Percentiles rank a stretch among this genome's conserved stretches.
These are phyloP conservation scores for Pseudoscleropodium purum DNA, from an alignment of 225 moss, liverwort and hornwort genomes.

Conservation along the genomic window DNA sequence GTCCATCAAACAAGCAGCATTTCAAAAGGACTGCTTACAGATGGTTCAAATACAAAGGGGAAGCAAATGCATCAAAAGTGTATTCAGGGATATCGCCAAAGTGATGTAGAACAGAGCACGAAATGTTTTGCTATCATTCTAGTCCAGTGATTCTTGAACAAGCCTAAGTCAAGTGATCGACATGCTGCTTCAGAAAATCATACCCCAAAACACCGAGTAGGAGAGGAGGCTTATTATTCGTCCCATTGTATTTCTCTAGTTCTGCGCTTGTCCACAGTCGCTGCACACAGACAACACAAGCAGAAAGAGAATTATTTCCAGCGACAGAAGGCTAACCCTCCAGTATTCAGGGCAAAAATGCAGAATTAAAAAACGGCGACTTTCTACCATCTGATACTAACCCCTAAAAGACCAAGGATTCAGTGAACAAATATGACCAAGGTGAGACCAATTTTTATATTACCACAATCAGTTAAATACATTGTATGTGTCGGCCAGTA, in stretches of 20 bases:
- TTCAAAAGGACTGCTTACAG: not conserved
- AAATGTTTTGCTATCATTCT: not conserved
- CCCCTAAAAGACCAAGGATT: not conserved
- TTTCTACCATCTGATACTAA: not conserved
- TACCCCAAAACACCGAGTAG: slow-evolving; percentile 87
- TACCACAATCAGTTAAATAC: not conserved
- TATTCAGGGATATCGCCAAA: not conserved
- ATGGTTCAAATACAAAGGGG: not conserved
- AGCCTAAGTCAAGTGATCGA: not conserved
- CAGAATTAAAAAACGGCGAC: not conserved
- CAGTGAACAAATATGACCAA: not conserved
- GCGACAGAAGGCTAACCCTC: not conserved
- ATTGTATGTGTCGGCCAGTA: not conserved
- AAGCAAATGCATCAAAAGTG: not conserved
- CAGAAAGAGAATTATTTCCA: not conserved
- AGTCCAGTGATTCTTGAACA: not conserved
- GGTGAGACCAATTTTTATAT: not conserved
- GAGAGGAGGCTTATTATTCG: slow-evolving; percentile 49
- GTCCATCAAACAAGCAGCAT: not conserved
- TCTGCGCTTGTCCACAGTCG: slow-evolving; percentile 71
- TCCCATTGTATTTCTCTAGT: slow-evolving; percentile 65
- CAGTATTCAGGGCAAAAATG: not conserved
- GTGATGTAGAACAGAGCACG: not conserved
- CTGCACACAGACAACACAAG: slow-evolving; percentile 18
- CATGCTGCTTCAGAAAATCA: not conserved